Conservation (phyloP, 139 green algal species). For the Raphidocelis subcapitata region DNA sequence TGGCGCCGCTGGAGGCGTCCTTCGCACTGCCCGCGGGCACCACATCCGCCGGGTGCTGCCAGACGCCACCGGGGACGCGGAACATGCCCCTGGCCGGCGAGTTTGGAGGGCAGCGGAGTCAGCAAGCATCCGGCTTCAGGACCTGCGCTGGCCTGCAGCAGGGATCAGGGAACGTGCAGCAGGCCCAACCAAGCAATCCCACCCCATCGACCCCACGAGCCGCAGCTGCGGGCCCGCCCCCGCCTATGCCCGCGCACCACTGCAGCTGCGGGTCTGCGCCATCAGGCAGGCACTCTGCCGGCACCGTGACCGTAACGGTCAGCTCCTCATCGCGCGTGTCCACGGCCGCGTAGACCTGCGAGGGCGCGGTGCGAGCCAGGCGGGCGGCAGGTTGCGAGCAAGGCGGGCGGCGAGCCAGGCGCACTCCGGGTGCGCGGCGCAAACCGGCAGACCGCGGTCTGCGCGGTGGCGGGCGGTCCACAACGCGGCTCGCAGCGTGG, state of each 20-base stretch:
- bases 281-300: conserved; percentile 13
- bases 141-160: background rate
- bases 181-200: too few species aligned
- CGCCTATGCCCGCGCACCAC: conserved; percentile 15
- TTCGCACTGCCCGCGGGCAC: conserved; percentile 22
- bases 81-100: conserved; percentile 41
- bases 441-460: background rate
- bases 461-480: too few species aligned
- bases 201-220: background rate
- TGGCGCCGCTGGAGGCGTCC: conserved; percentile 19
- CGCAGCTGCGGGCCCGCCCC: background rate
- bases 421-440: background rate
- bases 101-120: background rate
- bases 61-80: conserved; percentile 29
- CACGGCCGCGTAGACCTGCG: conserved; percentile 26
- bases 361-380: background rate
- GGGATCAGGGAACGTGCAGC: background rate
- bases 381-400: background rate
- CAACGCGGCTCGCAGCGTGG: too few species aligned
- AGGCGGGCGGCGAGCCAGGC: background rate
- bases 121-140: background rate
- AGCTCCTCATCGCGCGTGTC: conserved; percentile 8
- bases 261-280: conserved; percentile 22
- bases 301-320: conserved; percentile 1
- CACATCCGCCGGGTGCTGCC: conserved; percentile 39